A percentile compares a stretch with the other conserved stretches of the same genome.
phyloP scores from a whole-genome alignment of 2,329 filamentous ascomycete genomes.

The Talaromyces albobiverticillius region DNA sequence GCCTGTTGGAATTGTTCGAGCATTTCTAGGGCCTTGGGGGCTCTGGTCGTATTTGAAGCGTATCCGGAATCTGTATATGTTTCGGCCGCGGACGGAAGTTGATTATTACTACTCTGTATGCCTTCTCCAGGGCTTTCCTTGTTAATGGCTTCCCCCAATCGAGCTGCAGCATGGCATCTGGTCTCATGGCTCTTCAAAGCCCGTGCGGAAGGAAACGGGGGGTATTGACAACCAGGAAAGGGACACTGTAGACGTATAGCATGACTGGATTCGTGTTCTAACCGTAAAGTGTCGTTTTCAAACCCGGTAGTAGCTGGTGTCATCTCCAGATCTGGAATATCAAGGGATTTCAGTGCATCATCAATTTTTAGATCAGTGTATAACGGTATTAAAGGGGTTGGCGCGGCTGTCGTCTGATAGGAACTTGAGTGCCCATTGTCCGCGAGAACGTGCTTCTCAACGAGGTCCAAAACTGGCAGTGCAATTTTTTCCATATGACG shows the following conservation, averaged over 20 bases:
- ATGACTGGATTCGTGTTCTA: too few species aligned
- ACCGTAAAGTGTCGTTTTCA: too few species aligned
- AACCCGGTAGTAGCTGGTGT: too few species aligned
- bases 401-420: neutral
- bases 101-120: neutral
- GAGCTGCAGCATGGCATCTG: too few species aligned
- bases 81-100: neutral
- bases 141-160: neutral
- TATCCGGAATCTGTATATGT: slow-evolving; percentile 12
- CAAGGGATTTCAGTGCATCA: too few species aligned
- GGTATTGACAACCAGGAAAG: too few species aligned
- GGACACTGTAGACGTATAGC: too few species aligned
- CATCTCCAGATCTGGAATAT: too few species aligned
- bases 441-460: slow-evolving; percentile 29
- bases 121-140: neutral
- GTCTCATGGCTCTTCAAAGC: too few species aligned
- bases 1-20: neutral
- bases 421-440: neutral
- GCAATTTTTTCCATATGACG: slow-evolving; percentile 94
- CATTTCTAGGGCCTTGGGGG: neutral
- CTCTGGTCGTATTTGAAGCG: slow-evolving; percentile 2
- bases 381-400: slow-evolving; percentile 4
- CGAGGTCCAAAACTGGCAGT: slow-evolving; percentile 66
- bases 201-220: too few species aligned
- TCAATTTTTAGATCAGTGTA: too few species aligned